Evolutionary conservation across 2,329 filamentous ascomycete genomes (phyloP), one percentile per base, ranked within the genome.

Genomic region (Fusarium duplospermum): DNA sequence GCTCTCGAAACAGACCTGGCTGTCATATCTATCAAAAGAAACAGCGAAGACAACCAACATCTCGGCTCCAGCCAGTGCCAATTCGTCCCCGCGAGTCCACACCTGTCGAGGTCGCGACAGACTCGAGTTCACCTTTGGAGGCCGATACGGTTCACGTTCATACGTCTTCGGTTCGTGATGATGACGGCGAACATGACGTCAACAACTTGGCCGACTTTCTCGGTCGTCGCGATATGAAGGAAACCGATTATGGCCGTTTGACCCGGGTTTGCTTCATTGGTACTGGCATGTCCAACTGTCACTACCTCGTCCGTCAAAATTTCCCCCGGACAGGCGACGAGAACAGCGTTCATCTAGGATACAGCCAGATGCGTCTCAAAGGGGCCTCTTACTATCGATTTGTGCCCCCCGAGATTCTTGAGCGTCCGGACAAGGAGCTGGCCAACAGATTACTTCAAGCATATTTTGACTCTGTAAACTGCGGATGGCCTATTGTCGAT

Each of bases 231-330:
- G 84, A 86, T 14, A 79, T 83, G 27, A 82, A 83, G 33, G 79
- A 82, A 24, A 80, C 84, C 14, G 85, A 87, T 59, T 88, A 89
- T 14, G 81, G 84, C 36, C 80, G 82, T 52, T 81, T 83, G 4
- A 84, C 86, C n/a, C 84, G 87, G 22, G 84, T 87, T 13, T 87
- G 87, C 65, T 89, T 88, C 72, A 87, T 89, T 47, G 88, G 88
- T 10, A 86, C 87, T 58, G 87, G 89, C 70, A 84, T 88, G 67
- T 89, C 88, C 35, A 89, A 89, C 66, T 83, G 89, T 73, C 87
- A 87, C 63, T 88, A 89, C 71, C 80, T 89, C 47, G 84, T 89
- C 31, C 85, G 87, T 13, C 74, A 78, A 29, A 69, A 74, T 58
- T 76, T 80, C 2, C 76, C 81, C 27, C 83, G 85, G 6, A 1